Evolutionary conservation across 768 basidiomycete genomes (phyloP), one percentile per base, ranked within the genome.

Genomic region (Mycena alexandri): DNA sequence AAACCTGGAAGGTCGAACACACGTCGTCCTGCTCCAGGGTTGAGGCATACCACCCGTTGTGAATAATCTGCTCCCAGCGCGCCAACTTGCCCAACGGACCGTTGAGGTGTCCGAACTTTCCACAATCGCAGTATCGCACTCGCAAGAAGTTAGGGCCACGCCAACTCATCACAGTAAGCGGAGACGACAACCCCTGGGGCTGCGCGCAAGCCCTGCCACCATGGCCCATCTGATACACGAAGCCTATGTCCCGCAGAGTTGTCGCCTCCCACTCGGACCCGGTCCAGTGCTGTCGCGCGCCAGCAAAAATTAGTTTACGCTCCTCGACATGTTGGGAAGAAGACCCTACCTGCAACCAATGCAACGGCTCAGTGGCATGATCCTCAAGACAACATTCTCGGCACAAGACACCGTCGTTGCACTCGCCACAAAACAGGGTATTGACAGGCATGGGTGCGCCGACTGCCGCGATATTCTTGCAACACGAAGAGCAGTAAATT

Each of bases 201-300:
- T 19, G 3, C 12, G 52, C 33, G 21, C 55, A 57, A 2, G 24
- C 7, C 22, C 16, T 5, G 14, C 55, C 55, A 1, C 19, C 42
- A 12, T 57, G 55, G 4, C 55, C 55, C 55, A 57, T 44, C 42
- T 57, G 41, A 33, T 57, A 57, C 1, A 57, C 43, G 43, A 57
- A 57, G 3, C 55, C 55, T 2, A 17, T 9, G 2, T 29, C 24
- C 1, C 24, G 41, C 2, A 57, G 17, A 1, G 41, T 17, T 16
- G 4, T 57, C 24, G 55, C 5, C 8, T 29, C 21, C 55, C 55
- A 57, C 10, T 3, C 2, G 0, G 6, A 5, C 2, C 55, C 43
- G 42, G 2, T 29, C 42, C 55, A 43, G 19, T n/a, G n/a, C n/a
- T n/a, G n/a, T n/a, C n/a, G n/a, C n/a, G n/a, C n/a, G n/a, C n/a